Percentiles rank a stretch among this genome's conserved stretches.
Evolutionary conservation across 2,329 filamentous ascomycete species (phyloP).

Genomic region (Curvularia sp.): DNA sequence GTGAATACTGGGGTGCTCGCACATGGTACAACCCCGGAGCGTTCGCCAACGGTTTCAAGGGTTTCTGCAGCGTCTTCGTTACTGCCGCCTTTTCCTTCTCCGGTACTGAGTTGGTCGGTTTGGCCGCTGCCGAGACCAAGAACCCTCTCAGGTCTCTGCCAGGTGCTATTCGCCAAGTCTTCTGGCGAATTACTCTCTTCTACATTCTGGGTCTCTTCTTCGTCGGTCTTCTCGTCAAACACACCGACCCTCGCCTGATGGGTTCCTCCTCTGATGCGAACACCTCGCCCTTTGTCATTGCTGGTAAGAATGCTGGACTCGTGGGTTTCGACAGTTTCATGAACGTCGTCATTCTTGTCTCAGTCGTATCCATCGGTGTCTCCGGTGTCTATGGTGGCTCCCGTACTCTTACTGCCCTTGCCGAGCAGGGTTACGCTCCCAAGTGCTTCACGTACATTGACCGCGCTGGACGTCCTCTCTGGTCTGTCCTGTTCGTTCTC

Average conservation of each 20-base stretch:
- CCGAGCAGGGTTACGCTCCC: slow-evolving; percentile 71
- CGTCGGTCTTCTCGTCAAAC: slow-evolving; percentile 54
- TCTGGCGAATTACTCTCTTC: slow-evolving; percentile 58
- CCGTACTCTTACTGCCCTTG: slow-evolving; percentile 64
- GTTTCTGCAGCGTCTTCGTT: slow-evolving; percentile 69
- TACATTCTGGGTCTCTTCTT: slow-evolving; percentile 56
- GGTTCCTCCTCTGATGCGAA: slow-evolving; percentile 47
- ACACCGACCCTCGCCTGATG: slow-evolving; percentile 46
- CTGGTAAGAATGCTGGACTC: slow-evolving; percentile 68
- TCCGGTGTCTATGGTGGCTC: slow-evolving; percentile 66
- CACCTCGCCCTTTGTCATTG: slow-evolving; percentile 72
- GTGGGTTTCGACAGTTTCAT: slow-evolving; percentile 68
- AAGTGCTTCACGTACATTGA: slow-evolving; percentile 81
- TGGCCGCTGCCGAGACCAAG: slow-evolving; percentile 65
- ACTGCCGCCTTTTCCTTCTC: slow-evolving; percentile 69
- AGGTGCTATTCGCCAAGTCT: slow-evolving; percentile 55
- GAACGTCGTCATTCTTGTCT: slow-evolving; percentile 70
- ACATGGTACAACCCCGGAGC: slow-evolving; percentile 66
- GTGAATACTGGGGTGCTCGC: slow-evolving; percentile 64
- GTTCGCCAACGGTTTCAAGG: slow-evolving; percentile 67
- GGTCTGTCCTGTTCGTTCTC: slow-evolving; percentile 73
- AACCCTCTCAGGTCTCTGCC: slow-evolving; percentile 62
- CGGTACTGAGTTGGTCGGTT: slow-evolving; percentile 68
- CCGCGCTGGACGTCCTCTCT: slow-evolving; percentile 78
- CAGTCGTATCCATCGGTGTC: slow-evolving; percentile 67